Evolutionary conservation across 257 asterid species (phyloP), one percentile per base, ranked within the genome.

Genomic region (Penstemon newberryi): DNA sequence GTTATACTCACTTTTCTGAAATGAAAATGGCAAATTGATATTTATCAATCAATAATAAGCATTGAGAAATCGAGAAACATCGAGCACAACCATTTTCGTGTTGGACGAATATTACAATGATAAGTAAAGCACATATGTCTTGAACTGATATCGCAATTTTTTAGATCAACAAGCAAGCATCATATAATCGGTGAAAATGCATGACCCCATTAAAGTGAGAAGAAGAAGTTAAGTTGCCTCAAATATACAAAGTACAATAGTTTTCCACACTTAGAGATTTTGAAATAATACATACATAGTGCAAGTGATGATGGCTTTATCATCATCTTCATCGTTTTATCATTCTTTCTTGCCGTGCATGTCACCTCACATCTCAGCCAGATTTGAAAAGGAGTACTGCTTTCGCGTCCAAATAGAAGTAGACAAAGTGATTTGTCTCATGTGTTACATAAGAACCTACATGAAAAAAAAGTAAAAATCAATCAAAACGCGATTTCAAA

Each of bases 391-490:
- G 83, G 75, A 93, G 97, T 13, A 93, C 79, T 3, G 99, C 99
- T 83, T 93, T 93, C 7, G 94, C 74, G 57, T 93, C 99, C 96
- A 93, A 72, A 75, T 93, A 93, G 97, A 93, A 93, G 86, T 93
- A 93, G 84, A 93, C 96, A 67, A 93, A 93, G 88, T 93, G 97
- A 71, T 93, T 93, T 25, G 99, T 93, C 87, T 93, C 99, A 11
- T 93, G 99, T 70, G 99, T 93, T 64, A 93, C 99, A 71, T 93
- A 93, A 13, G 99, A 93, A 70, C 99, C 99, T 93, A 64, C 57
- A 69, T 47, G 56, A 60, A 64, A 61, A 49, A 2, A 45, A 45
- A 45, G 33, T 4, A 39, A 65, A 61, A 64, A 64, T 69, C 50
- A 65, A 67, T 76, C 36, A 77, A 70, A 77, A 53, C 10, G 64